phyloP scores from a whole-genome alignment of 331 rosid genomes.

The Malus hybrid region DNA sequence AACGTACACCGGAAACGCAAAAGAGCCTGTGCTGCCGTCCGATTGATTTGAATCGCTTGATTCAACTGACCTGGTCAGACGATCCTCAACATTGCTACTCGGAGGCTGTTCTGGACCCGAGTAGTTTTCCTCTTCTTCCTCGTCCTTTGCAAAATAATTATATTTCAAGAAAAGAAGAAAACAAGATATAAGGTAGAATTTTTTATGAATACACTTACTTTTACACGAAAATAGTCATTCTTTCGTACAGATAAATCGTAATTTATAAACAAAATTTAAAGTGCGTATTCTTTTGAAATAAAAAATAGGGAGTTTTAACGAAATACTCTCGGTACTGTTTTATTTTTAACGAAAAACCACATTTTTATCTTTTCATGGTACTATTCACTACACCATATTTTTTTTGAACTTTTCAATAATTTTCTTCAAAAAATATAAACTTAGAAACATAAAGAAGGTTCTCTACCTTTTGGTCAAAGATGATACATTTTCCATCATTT shows the following conservation, averaged over 20 bases:
- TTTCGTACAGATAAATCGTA: rapidly evolving
- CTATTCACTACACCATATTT: too few relatives aligned
- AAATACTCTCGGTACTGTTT: too few relatives aligned
- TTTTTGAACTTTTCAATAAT: too few relatives aligned
- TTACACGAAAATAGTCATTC: not conserved
- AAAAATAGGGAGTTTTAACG: too few relatives aligned
- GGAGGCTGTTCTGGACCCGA: slow-evolving; percentile 5
- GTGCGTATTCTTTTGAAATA: not conserved
- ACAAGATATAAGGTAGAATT: not conserved
- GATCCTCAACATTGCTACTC: slow-evolving; percentile 11
- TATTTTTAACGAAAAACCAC: too few relatives aligned
- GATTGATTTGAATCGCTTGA: slow-evolving; percentile 51
- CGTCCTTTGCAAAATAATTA: slow-evolving; percentile 14
- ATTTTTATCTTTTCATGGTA: too few relatives aligned
- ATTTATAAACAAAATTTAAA: not conserved
- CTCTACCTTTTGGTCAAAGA: slow-evolving; percentile 32
- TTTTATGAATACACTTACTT: too few relatives aligned
- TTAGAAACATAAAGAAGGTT: not conserved
- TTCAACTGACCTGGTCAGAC: slow-evolving; percentile 9
- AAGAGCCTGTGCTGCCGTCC: slow-evolving; percentile 50
- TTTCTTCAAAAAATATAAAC: too few relatives aligned
- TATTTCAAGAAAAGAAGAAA: not conserved
- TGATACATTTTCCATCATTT: slow-evolving; percentile 21
- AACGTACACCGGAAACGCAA: slow-evolving; percentile 76
- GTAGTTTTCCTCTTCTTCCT: slow-evolving; percentile 19